Evolutionary conservation across 352 stramenopile genomes (phyloP), one percentile per base, ranked within the genome.

Genomic region (Phytophthora ramorum): DNA sequence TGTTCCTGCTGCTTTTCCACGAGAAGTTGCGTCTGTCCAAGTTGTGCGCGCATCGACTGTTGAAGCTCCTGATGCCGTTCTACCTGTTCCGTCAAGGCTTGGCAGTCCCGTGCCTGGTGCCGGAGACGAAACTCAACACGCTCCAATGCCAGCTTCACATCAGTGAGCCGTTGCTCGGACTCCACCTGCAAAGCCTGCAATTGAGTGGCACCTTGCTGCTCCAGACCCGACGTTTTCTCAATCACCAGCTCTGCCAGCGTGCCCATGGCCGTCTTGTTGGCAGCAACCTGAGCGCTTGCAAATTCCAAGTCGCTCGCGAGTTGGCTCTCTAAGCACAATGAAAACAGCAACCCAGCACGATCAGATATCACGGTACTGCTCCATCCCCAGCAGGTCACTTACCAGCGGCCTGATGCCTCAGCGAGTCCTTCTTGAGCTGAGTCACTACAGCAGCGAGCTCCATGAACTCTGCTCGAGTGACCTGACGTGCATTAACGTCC

Each of bases 101-200:
- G 71, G 14, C 71, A 87, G 48, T 89, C 78, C 0, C 79, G 77
- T 10, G 76, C 34, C 38, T 89, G 82, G 50, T 91, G 82, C 26
- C 82, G 84, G 56, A 89, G 80, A n/a, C 78, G 75, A n/a, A 91
- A 89, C 51, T 91, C 82, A n/a, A 91, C 65, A 17, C 78, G 75
- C 38, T 91, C 73, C 14, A 89, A 66, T 8, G 76, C 65, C 26
- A 85, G 41, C 30, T 81, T 75, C 17, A 84, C 37, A 20, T 87
- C 79, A 9, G 71, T 81, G 17, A 87, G 66, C 19, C 58, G 72
- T 28, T 87, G 73, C 3, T 79, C 67, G 9, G 62, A 80, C 26
- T 87, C 78, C 4, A 89, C 70, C 20, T 84, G 73, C 32, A 85
- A 40, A 9, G 74, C 47, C 45, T 87, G 78, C 24, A 90, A 45